Evolutionary conservation across 1,139 yeast species (phyloP).

Genomic region (Saccharomyces hybrid): DNA sequence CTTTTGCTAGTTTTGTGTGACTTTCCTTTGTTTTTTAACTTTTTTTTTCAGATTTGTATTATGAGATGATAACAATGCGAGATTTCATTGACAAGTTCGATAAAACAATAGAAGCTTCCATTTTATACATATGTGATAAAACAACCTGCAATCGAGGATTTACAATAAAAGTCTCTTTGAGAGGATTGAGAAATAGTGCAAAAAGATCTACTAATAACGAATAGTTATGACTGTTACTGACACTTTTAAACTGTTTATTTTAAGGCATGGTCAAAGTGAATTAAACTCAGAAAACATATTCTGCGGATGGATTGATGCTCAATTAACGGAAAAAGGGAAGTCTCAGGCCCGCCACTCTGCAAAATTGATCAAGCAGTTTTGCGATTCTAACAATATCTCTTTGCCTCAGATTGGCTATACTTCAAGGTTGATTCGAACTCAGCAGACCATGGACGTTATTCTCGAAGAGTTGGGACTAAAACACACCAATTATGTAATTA

Average conservation of each 20-base stretch:
- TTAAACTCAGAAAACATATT: conserved; percentile 63
- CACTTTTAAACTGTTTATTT: conserved; percentile 24
- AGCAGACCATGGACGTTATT: conserved; percentile 58
- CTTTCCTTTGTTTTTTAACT: not conserved
- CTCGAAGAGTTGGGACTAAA: conserved; percentile 37
- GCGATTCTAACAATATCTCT: conserved; percentile 17
- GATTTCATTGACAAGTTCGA: not conserved
- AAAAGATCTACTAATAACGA: not conserved
- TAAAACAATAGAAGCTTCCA: not conserved
- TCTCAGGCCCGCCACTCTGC: conserved; percentile 58
- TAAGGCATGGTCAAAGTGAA: conserved; percentile 67
- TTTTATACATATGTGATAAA: not conserved
- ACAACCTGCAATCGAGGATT: not conserved
- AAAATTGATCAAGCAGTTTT: conserved; percentile 38
- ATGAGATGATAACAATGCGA: not conserved
- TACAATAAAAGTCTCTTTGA: not conserved
- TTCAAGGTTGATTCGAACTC: conserved; percentile 56
- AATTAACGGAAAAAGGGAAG: conserved; percentile 51
- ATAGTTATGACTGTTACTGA: conserved; percentile 11
- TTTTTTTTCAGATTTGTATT: not conserved
- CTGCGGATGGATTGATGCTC: conserved; percentile 77
- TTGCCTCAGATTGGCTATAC: conserved; percentile 54
- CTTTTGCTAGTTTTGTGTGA: not conserved
- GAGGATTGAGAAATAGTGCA: not conserved
- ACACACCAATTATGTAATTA: conserved; percentile 18